A percentile compares a stretch with the other conserved stretches of the same genome.
Conservation (phyloP, 2,329 filamentous ascomycete genomes). For the Escovopsis weberi region DNA sequence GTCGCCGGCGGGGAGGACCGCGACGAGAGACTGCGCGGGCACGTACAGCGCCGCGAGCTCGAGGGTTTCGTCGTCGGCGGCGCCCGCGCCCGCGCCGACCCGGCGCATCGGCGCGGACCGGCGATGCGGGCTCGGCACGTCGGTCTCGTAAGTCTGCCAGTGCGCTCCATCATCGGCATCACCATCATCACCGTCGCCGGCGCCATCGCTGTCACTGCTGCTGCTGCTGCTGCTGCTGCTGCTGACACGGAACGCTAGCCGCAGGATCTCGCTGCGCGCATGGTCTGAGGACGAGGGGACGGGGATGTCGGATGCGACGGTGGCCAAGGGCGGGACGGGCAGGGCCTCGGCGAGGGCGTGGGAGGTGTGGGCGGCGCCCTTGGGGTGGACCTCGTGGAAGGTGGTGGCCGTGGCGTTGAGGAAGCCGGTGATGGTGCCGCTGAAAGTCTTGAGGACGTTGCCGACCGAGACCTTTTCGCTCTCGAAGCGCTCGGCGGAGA, state of each 20-base stretch:
- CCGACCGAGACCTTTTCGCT: slow-evolving; percentile 27
- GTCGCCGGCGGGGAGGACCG: slow-evolving; percentile 56
- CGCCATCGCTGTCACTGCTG: no score
- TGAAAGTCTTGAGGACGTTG: slow-evolving; percentile 31
- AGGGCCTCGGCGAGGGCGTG: slow-evolving; percentile 48
- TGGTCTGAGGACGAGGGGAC: slow-evolving; percentile 30
- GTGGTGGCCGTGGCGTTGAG: slow-evolving; percentile 26
- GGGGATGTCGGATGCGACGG: slow-evolving; percentile 40
- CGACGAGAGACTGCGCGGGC: slow-evolving; percentile 36
- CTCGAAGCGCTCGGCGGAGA: slow-evolving; percentile 59
- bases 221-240: no score
- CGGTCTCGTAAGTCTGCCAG: slow-evolving; percentile 46
- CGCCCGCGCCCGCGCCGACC: slow-evolving; percentile 16
- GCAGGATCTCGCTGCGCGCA: slow-evolving; percentile 47
- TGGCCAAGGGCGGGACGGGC: slow-evolving; percentile 52
- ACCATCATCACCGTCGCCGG: no score
- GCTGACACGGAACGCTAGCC: slow-evolving; percentile 45
- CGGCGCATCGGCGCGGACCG: slow-evolving; percentile 47
- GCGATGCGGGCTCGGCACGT: slow-evolving; percentile 48
- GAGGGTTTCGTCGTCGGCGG: slow-evolving; percentile 26
- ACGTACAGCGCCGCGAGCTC: slow-evolving; percentile 55
- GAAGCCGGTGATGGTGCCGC: slow-evolving; percentile 27
- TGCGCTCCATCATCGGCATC: slow-evolving; percentile 18
- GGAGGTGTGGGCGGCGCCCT: slow-evolving; percentile 39
- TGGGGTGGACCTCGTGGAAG: slow-evolving; percentile 21